Conservation (phyloP, 352 stramenopile species). For the Pythium rhizo-oryzae region DNA sequence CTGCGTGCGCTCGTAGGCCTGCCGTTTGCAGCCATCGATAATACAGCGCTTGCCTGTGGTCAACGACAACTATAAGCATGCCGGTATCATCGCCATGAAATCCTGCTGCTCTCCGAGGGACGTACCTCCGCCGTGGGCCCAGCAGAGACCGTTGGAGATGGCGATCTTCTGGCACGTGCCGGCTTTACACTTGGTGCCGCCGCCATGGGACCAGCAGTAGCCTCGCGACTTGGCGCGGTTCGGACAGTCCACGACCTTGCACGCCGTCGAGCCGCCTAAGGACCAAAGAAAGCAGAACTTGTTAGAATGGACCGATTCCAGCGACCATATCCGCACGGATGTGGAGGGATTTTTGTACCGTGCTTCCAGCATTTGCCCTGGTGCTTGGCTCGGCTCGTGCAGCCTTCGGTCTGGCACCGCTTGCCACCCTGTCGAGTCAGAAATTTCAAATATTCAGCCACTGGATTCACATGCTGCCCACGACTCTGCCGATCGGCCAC, state of each 20-base stretch:
- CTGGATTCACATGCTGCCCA: background rate
- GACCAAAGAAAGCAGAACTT: no score
- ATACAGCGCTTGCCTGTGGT: conserved; percentile 63
- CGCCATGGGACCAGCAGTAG: conserved; percentile 86
- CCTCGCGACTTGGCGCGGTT: conserved; percentile 87
- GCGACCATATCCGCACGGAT: background rate
- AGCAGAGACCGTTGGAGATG: conserved; percentile 78
- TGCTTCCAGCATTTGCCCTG: conserved; percentile 77
- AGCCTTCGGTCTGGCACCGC: conserved; percentile 56
- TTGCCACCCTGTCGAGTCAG: conserved; percentile 53
- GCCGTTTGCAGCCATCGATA: conserved; percentile 66
- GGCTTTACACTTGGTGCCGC: conserved; percentile 79
- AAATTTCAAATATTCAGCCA: background rate
- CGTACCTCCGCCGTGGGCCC: conserved; percentile 74
- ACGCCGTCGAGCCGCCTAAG: conserved; percentile 59
- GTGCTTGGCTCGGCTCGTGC: conserved; percentile 75
- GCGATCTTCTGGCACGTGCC: conserved; percentile 76
- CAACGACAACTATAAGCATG: no score
- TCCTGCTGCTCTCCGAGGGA: no score
- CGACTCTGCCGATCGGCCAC: background rate
- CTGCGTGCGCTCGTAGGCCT: conserved; percentile 78
- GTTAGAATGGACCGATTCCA: no score
- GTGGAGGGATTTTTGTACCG: conserved; percentile 26
- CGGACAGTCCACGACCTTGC: conserved; percentile 67
- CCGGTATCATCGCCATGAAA: no score